Conservation (phyloP, 805 yeast genomes). For the Clavispora phyllophila region DNA sequence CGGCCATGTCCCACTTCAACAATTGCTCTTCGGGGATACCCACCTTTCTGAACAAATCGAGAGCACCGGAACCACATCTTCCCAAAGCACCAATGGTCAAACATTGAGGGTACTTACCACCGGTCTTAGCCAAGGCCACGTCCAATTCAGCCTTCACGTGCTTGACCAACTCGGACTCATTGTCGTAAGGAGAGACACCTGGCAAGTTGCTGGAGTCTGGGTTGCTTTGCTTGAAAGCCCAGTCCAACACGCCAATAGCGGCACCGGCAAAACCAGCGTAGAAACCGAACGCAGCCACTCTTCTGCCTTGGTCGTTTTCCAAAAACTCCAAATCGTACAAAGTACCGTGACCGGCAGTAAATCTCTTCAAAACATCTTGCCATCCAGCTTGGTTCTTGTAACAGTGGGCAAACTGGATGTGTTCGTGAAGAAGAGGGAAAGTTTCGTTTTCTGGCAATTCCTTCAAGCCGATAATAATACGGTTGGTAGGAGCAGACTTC, state of each 20-base stretch:
- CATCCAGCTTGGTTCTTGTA: conserved; percentile 97
- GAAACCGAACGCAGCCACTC: conserved; percentile 99
- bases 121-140: conserved; percentile 51
- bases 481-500: conserved; percentile 84
- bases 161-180: conserved; percentile 68
- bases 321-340: conserved; percentile 92
- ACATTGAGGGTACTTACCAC: conserved; percentile 68
- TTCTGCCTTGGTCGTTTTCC: conserved; percentile 91
- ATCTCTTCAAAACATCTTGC: conserved; percentile 84
- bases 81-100: conserved; percentile 96
- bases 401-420: conserved; percentile 98
- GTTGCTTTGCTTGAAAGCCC: conserved; percentile 87
- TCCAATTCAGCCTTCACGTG: conserved; percentile 60
- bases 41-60: conserved; percentile 70
- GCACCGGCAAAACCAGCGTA: conserved; percentile 99
- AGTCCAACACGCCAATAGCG: conserved; percentile 88
- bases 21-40: conserved; percentile 87
- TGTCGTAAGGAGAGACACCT: conserved; percentile 76
- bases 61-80: conserved; percentile 97
- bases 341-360: conserved; percentile 86
- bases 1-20: conserved; percentile 93
- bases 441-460: conserved; percentile 87
- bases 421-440: conserved; percentile 93
- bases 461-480: conserved; percentile 89
- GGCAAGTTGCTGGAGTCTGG: conserved; percentile 64